These are phyloP conservation scores for Phanerochaete sordida DNA, from an alignment of 768 basidiomycete species.

Conservation along the genomic window DNA sequence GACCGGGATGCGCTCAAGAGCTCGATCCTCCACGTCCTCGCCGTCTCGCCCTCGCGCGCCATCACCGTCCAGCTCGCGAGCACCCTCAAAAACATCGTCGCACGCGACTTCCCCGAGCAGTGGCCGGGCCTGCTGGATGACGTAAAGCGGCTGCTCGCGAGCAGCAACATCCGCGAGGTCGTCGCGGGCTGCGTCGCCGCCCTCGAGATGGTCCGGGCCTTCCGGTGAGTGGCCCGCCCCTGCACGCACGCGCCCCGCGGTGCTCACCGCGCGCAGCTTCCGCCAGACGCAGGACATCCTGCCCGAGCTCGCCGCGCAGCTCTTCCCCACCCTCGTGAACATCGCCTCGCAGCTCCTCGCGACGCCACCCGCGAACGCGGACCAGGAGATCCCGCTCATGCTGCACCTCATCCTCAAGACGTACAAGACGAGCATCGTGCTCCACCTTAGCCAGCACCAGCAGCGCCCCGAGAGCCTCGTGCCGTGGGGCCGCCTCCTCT, in stretches of 20 bases:
- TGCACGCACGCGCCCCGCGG: not conserved
- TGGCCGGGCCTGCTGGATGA: conserved; percentile 73
- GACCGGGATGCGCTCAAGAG: conserved; percentile 75
- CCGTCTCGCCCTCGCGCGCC: conserved; percentile 57
- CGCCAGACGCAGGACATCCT: conserved; percentile 60
- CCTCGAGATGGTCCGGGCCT: conserved; percentile 75
- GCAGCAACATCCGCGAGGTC: conserved; percentile 65
- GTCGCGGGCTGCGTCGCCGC: conserved; percentile 78
- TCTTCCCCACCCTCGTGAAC: conserved; percentile 75
- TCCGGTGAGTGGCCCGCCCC: conserved; percentile 41
- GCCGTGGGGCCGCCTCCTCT: conserved; percentile 84
- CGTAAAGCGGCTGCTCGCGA: conserved; percentile 59
- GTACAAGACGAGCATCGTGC: conserved; percentile 79
- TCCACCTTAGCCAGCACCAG: conserved; percentile 69
- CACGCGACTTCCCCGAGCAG: conserved; percentile 73
- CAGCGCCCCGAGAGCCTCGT: conserved; percentile 73
- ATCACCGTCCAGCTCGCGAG: conserved; percentile 77
- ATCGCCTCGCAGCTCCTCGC: conserved; percentile 70
- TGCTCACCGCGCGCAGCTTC: conserved; percentile 45
- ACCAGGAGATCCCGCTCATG: conserved; percentile 77
- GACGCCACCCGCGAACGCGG: conserved; percentile 51
- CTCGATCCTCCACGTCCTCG: conserved; percentile 65
- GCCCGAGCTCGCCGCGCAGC: conserved; percentile 50
- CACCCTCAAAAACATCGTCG: conserved; percentile 66
- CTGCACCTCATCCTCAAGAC: conserved; percentile 85